Base-by-base conservation (phyloP, 345 rosid species). In the Adansonia digitata region DNA sequence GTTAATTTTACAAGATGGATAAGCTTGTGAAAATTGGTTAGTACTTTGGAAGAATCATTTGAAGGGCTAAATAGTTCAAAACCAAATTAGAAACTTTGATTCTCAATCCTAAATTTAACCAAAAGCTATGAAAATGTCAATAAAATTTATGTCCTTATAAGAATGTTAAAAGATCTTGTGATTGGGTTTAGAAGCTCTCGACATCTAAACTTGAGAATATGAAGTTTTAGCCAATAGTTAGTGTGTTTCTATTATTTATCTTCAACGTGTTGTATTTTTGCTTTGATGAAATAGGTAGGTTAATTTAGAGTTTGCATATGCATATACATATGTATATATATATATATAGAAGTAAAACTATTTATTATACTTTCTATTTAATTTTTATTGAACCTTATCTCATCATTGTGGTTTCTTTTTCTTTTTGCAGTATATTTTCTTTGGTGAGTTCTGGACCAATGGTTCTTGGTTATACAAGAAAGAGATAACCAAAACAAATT, bases 341-440 rank as follows among this genome's bases (percentile, higher is more conserved):
- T n/a, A 18, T 27, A 4, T 9, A 26, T 27, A 17, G 12, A 68
- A n/a, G n/a, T n/a, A n/a, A n/a, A n/a, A n/a, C n/a, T n/a, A n/a
- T n/a, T n/a, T n/a, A n/a, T 68, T 27, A n/a, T n/a, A n/a, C n/a
- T n/a, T n/a, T n/a, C 24, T 29, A 9, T 68, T 29, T 68, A 27
- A 27, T 46, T 68, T 68, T 3, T 45, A 68, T 48, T 27, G 72
- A 68, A 46, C 57, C 56, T 29, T 27, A 18, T 69, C 17, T 9
- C 42, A 69, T 69, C 18, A 24, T 29, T 17, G 18, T 34, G 17
- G 74, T 77, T 62, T 55, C 52, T 79, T 35, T 60, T 64, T 60
- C 27, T 43, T 17, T 69, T 2, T 86, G 85, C 97, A 95, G 99
- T 87, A 89, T 83, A 63, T 93, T 79, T 95, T 95, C 83, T 93